Evolutionary conservation across 2,329 filamentous ascomycete genomes (phyloP), one percentile per base, ranked within the genome.

Genomic region (Xylaria sp.): DNA sequence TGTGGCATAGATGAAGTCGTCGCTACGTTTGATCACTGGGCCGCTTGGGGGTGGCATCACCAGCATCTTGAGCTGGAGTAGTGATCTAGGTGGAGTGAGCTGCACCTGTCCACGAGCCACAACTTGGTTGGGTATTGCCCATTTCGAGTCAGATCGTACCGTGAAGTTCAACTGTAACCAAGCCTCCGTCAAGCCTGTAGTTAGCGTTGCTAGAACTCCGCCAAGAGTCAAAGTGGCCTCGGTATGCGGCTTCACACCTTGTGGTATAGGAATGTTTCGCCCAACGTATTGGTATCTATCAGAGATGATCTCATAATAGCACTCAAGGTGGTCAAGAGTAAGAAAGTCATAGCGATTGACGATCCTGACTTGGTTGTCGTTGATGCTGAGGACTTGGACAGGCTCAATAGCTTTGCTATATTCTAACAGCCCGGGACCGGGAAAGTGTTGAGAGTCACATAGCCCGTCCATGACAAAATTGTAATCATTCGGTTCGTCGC

Each of bases 401-500:
- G 88, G 89, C 72, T 89, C 85, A 65, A 89, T 88, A 8, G 84
- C 85, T 73, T 89, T 89, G 72, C 85, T 85, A 72, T 88, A 86
- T 73, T 89, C 87, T 9, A 79, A 69, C 23, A 90, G 75, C 0
- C 87, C 87, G 0, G 86, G 85, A 0, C 82, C 84, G 0, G 86
- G 84, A 0, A 79, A 82, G 71, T 88, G 86, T n/a, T 82, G 79
- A 4, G 84, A 84, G 69, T 82, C 78, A 41, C 82, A 82, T 8
- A 89, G 79, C 1, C 87, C 87, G 67, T 89, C 87, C 81, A 89
- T 84, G 51, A 88, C 84, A 61, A 90, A 91, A 65, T 86, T 87
- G 1, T 80, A 81, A 73, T 90, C 88, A 71, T 90, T 88, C 0
- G 88, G 88, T 0, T 84, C 80, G 58, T 90, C 88, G 2, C 85